A percentile compares a stretch with the other conserved stretches of the same genome.
phyloP scores from a whole-genome alignment of 192 early-diverging fungal species.

The Dimargaris xerosporica region DNA sequence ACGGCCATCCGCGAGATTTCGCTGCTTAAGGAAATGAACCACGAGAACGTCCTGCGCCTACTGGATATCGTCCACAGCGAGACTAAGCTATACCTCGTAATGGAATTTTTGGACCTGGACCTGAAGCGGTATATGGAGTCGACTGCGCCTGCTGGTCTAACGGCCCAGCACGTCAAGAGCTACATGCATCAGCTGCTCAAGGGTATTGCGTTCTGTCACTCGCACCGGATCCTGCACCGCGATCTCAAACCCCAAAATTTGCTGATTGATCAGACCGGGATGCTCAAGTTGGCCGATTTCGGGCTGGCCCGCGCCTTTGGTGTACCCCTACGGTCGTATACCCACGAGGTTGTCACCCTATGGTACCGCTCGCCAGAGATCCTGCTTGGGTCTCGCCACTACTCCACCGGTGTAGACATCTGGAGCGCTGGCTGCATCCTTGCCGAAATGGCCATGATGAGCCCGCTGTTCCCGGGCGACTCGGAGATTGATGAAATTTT shows the following conservation, averaged over 20 bases:
- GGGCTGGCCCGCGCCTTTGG: constrained; percentile 72
- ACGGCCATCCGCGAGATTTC: constrained; percentile 98
- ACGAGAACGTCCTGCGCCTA: constrained; percentile 76
- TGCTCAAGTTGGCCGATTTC: constrained; percentile 75
- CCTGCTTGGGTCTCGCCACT: constrained; percentile 86
- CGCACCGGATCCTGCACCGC: constrained; percentile 67
- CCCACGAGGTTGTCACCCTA: constrained; percentile 95
- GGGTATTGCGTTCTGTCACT: constrained; percentile 74
- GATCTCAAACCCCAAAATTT: constrained; percentile 81
- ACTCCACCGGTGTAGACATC: constrained; percentile 91
- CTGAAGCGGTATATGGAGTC: constrained; percentile 77
- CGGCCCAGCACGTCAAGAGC: constrained; percentile 47
- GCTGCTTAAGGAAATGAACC: constrained; percentile 90
- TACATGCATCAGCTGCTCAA: constrained; percentile 71
- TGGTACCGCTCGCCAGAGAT: constrained; percentile 98
- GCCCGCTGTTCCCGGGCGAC: constrained; percentile 67
- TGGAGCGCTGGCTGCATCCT: constrained; percentile 98
- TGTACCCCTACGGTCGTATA: constrained; percentile 84
- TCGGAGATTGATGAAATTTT: constrained; percentile 68
- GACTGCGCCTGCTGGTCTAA: constrained; percentile 41
- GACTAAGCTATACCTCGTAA: constrained; percentile 69
- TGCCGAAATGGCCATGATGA: constrained; percentile 77
- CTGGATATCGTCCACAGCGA: constrained; percentile 76
- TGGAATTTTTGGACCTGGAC: constrained; percentile 81
- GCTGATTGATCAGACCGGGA: constrained; percentile 61